Base-by-base conservation (phyloP, 192 early-diverging fungal genomes). In the Irineochytrium annulatum region DNA sequence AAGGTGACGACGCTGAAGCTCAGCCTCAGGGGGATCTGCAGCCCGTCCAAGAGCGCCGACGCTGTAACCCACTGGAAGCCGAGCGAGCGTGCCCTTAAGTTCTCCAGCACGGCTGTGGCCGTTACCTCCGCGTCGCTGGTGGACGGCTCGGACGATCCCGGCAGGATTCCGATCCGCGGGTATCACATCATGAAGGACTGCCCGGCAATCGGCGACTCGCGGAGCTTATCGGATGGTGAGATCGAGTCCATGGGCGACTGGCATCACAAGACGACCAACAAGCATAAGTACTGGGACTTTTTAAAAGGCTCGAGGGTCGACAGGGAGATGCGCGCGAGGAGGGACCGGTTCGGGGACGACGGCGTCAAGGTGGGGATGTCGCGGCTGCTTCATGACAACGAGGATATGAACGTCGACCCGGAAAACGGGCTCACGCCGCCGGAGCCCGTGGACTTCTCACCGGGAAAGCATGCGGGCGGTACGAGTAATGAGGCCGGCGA, bases 351-450 rank as follows among this genome's bases (percentile, higher is more conserved):
- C n/a, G 74, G 72, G 0, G 51, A 79, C 41, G 71, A 74, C 49
- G 72, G 69, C 8, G 74, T 76, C 26, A 31, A 58, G 20, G 45
- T 70, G 3, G 49, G 71, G 34, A 43, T 35, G 20, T 17, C 34
- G 1, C 64, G 54, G 1, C 34, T 68, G 4, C 26, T 57, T 20
- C 5, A 30, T 2, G 33, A 34, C 28, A 66, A 55, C 28, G 65
- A 68, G 14, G 41, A 41, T 17, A n/a, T 16, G 14, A 51, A 51
- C 5, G 30, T 71, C 19, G 72, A 77, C 44, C 34, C 52, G 24
- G 59, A 75, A 27, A 73, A 67, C 32, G 74, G 73, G 0, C 60
- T 73, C 3, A 4, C 67, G n/a, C 55, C 71, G 20, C 71, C 70
- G 14, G 74, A 80, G 39, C 72, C 71, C 13, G 34, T 57, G 14